Conservation (phyloP, 805 yeast species). For the Wickerhamiella spandovensis region DNA sequence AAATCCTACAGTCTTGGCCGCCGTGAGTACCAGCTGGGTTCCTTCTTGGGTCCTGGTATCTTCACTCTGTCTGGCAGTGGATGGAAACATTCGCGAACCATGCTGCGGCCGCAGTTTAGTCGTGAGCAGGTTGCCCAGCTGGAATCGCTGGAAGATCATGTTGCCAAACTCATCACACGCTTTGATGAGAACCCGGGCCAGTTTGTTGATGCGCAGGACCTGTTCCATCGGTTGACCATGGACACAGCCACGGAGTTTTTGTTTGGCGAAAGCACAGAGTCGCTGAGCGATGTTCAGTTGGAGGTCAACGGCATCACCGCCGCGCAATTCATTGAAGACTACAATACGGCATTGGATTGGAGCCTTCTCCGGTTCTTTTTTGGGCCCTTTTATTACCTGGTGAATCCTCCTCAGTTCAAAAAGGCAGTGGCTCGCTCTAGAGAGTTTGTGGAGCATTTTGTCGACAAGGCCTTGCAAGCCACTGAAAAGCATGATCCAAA, state of each 20-base stretch:
- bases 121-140: constrained; percentile 24
- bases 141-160: constrained; percentile 18
- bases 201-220: constrained; percentile 11
- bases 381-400: constrained; percentile 13
- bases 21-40: constrained; percentile 18
- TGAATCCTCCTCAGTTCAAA: constrained; percentile 21
- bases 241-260: constrained; percentile 22
- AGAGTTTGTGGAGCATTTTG: constrained; percentile 28
- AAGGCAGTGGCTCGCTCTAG: constrained; percentile 23
- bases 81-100: constrained; percentile 27
- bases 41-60: constrained; percentile 25
- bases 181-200: constrained; percentile 19
- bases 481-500: constrained; percentile 18
- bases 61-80: constrained; percentile 25
- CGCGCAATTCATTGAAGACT: constrained; percentile 16
- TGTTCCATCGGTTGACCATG: constrained; percentile 17
- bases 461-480: constrained; percentile 25
- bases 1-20: constrained; percentile 22
- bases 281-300: constrained; percentile 5
- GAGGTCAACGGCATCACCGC: constrained; percentile 15
- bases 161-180: constrained; percentile 5
- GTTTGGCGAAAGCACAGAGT: constrained; percentile 15
- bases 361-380: constrained; percentile 15
- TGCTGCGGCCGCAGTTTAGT: constrained; percentile 27
- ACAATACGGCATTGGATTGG: constrained; percentile 11